Base-by-base conservation (phyloP, 805 yeast species). In the Debaryomyces hansenii region DNA sequence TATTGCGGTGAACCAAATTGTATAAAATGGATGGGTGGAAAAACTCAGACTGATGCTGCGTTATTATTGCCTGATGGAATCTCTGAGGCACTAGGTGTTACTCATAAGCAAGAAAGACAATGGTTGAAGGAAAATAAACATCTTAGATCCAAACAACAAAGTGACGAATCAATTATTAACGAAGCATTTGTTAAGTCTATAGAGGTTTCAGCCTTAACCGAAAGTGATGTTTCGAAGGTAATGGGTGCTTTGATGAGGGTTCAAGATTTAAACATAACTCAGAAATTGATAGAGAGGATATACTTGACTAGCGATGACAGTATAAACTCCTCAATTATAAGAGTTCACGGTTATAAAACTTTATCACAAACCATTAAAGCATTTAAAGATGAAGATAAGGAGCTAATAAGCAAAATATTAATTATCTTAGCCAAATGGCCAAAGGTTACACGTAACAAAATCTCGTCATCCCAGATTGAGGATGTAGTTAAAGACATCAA, bases 1-100 rank as follows among this genome's bases (percentile, higher is more conserved):
- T 87, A 87, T 66, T 92, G 99, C 70, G 97, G 96, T 3, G 95
- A 90, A 53, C 75, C 86, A 24, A 91, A 90, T 66, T 92, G 99
- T 77, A 77, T 90, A 37, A 96, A 97, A 29, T 85, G 86, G 54
- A 81, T 92, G 73, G 99, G 98, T 53, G 99, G 99, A 41, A 91
- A 90, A 66, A 92, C 96, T 2, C 99, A 94, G 69, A 90, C 98
- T 1, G 96, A 90, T 55, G 87, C 92, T 28, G 92, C 92, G 0
- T 77, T 88, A 34, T 69, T 89, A 47, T 74, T 92, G 41, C 97
- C 98, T 2, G 92, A 88, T 51, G 79, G 83, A 20, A 77, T 87
- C 31, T 82, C 94, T 8, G 95, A 87, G 51, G 97, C 97, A 0
- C 74, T 94, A 40, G 96, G 96, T 15, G 85, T 91, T 8, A 72